These are phyloP conservation scores for Luffa acutangula DNA, from an alignment of 306 rosid species.

Conservation along the genomic window DNA sequence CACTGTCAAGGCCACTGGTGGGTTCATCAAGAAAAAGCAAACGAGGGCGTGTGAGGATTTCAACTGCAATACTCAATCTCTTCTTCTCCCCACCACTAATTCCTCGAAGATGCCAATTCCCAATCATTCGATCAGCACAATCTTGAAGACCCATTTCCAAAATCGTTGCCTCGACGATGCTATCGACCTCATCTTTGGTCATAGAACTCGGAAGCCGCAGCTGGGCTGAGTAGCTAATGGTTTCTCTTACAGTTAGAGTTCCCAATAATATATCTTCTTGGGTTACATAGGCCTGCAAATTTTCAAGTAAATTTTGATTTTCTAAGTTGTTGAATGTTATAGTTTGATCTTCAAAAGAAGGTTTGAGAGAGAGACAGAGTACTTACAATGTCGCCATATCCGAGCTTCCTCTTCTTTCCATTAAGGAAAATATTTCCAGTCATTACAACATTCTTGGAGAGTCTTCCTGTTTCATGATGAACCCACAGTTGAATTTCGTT, in stretches of 20 bases:
- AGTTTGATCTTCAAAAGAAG: neutral
- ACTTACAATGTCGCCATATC: constrained; percentile 62
- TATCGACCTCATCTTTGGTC: constrained; percentile 49
- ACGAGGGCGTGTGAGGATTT: constrained; percentile 67
- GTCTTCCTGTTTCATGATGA: constrained; percentile 51
- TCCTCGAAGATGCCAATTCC: constrained; percentile 87
- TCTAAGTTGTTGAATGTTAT: neutral
- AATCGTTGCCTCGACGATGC: constrained; percentile 49
- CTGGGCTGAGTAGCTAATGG: constrained; percentile 67
- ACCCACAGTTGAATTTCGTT: neutral
- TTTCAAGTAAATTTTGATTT: neutral
- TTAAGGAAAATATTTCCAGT: constrained; percentile 72
- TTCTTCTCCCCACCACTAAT: constrained; percentile 94
- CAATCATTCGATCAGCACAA: constrained; percentile 60
- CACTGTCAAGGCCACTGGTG: constrained; percentile 87
- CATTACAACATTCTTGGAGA: constrained; percentile 64
- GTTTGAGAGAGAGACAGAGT: neutral
- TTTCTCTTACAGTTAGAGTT: constrained; percentile 78
- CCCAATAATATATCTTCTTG: constrained; percentile 79
- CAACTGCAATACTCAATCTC: constrained; percentile 80
- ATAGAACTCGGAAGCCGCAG: constrained; percentile 56
- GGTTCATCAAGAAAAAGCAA: constrained; percentile 92
- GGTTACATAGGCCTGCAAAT: constrained; percentile 71
- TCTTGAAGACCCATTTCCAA: constrained; percentile 81
- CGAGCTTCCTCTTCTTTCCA: constrained; percentile 57